These are phyloP conservation scores for Chrysoporthe austroafricana DNA, from an alignment of 2,329 filamentous ascomycete species.

Conservation along the genomic window DNA sequence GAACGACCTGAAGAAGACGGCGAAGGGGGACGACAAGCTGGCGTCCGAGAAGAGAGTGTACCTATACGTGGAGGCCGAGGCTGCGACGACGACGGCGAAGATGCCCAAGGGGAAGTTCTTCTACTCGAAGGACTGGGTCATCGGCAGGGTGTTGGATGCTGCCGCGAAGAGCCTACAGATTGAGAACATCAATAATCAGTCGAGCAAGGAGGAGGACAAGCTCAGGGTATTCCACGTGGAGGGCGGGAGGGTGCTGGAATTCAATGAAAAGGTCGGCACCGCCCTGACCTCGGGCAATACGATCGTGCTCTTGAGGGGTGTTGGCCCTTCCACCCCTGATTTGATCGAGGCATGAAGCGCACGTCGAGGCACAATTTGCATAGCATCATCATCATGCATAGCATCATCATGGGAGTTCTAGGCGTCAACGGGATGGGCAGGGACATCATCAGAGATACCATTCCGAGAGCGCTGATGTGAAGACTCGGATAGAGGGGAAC, in stretches of 20 bases:
- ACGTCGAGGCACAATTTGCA: background rate
- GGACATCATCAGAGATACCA: conserved; percentile 9
- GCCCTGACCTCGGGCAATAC: conserved; percentile 82
- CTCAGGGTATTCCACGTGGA: conserved; percentile 93
- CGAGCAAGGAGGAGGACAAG: conserved; percentile 74
- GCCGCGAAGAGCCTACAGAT: conserved; percentile 79
- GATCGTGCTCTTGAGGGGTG: conserved; percentile 82
- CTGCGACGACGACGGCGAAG: conserved; percentile 81
- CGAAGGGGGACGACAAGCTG: conserved; percentile 87
- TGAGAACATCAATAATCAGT: conserved; percentile 82
- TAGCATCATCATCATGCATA: conserved; percentile 11
- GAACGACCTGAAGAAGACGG: conserved; percentile 79
- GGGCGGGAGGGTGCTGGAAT: conserved; percentile 82
- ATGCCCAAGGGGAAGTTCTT: conserved; percentile 81
- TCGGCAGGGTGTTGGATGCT: conserved; percentile 79
- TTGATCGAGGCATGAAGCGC: conserved; percentile 60
- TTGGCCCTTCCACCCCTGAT: conserved; percentile 73
- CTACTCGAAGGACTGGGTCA: conserved; percentile 84
- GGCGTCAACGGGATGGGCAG: conserved; percentile 1
- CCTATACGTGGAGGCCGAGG: conserved; percentile 86
- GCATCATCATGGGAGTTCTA: conserved; percentile 17
- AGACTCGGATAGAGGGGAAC: background rate
- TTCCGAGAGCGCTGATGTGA: background rate
- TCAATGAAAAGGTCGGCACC: conserved; percentile 80
- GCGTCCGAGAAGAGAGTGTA: conserved; percentile 86